Conservation (phyloP, 257 asterid species). For the Solanum tarapatanum region DNA sequence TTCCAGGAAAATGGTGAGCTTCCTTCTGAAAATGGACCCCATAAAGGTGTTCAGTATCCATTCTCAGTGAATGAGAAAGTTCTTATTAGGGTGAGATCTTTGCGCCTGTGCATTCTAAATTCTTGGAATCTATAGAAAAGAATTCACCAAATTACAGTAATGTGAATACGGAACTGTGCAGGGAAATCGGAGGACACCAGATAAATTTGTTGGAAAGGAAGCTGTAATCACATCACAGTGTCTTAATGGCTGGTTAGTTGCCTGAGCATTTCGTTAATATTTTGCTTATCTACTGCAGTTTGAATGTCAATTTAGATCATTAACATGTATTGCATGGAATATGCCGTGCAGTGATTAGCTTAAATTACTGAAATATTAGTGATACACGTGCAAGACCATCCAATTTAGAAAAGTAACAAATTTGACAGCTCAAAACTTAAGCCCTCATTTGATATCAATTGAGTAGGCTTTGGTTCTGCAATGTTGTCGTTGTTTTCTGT, state of each 20-base stretch:
- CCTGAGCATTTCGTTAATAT: background rate
- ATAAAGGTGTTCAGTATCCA: conserved; percentile 70
- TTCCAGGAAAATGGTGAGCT: conserved; percentile 72
- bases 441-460: background rate
- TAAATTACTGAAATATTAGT: background rate
- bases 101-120: background rate
- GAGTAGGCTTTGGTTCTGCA: background rate
- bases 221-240: conserved; percentile 88
- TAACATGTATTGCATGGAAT: background rate
- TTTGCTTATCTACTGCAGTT: background rate
- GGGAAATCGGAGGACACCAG: conserved; percentile 98
- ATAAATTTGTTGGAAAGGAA: conserved; percentile 94
- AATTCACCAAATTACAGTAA: background rate
- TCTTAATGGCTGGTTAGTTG: conserved; percentile 95
- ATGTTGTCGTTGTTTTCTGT: background rate
- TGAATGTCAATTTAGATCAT: background rate
- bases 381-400: background rate
- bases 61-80: conserved; percentile 89
- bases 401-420: background rate
- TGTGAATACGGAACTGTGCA: conserved; percentile 20
- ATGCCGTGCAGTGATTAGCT: background rate
- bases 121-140: background rate
- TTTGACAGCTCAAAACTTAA: background rate
- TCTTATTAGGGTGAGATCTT: conserved; percentile 56
- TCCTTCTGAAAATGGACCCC: conserved; percentile 54